Evolutionary conservation across 805 yeast genomes (phyloP).

Genomic region (Cyberlindnera saturnus): DNA sequence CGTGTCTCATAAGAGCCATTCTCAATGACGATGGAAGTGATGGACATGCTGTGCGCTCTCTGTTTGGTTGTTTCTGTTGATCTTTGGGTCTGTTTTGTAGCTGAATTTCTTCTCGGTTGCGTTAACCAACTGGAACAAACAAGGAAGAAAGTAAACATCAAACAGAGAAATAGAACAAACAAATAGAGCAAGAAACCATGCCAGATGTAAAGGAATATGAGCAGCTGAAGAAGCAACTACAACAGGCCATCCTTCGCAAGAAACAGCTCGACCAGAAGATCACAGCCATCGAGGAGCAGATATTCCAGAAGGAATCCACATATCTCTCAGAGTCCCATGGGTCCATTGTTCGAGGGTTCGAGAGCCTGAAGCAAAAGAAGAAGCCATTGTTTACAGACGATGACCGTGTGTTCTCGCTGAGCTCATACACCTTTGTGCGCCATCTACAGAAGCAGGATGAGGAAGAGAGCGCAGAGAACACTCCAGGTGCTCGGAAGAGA

Average conservation of each 20-base stretch:
- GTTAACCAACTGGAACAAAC: neutral
- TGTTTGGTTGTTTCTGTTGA: neutral
- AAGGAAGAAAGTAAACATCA: neutral
- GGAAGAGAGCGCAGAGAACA: conserved; percentile 20
- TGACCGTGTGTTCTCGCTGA: conserved; percentile 75
- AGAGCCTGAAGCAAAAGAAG: conserved; percentile 46
- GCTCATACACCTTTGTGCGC: conserved; percentile 64
- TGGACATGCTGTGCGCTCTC: conserved; percentile 3
- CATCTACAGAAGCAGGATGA: conserved; percentile 46
- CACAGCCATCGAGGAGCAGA: conserved; percentile 63
- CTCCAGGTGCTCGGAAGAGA: conserved; percentile 14
- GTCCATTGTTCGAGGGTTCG: conserved; percentile 90
- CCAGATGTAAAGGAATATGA: conserved; percentile 46
- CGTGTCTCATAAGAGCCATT: conserved; percentile 58
- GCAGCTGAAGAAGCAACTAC: conserved; percentile 57
- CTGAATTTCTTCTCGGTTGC: neutral
- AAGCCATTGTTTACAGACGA: conserved; percentile 57
- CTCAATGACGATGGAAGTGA: conserved; percentile 66
- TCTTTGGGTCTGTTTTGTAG: neutral
- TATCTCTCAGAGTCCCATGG: conserved; percentile 65
- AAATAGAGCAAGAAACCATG: conserved; percentile 1
- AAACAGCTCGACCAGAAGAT: conserved; percentile 59
- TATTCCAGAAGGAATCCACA: conserved; percentile 70
- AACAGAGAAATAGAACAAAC: neutral
- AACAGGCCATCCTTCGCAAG: conserved; percentile 55